Base-by-base conservation (phyloP, 768 basidiomycete genomes). In the Gyrodon lividus region DNA sequence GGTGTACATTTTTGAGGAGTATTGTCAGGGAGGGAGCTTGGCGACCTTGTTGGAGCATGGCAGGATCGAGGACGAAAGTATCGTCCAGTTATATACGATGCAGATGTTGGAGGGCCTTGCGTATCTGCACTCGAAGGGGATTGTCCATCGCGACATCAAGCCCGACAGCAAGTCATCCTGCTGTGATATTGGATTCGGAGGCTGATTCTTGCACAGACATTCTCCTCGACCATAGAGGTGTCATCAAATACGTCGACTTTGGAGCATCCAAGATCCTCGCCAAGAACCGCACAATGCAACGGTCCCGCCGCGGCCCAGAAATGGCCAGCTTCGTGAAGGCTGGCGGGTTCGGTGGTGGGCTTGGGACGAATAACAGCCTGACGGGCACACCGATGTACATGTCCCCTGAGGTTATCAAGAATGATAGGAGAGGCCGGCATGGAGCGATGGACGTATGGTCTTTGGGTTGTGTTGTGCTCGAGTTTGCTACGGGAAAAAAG, bases 361-460 rank as follows among this genome's bases (percentile, higher is more conserved):
- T 78, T 22, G 82, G 77, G 28, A 75, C 86, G 71, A 85, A 86
- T 65, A 94, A 93, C 70, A 90, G 89, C 59, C 73, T 99, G 30
- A 97, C 95, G 1, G 96, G 94, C 16, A 99, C 97, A 12, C 97
- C 97, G 0, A 98, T 98, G 96, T 98, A 99, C 70, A 98, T 99
- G 92, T 97, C 95, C 5, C 97, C 97, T 2, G 97, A 99, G 67
- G 84, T 97, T 48, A 98, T 99, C 75, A 92, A 96, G 73, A 97
- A 89, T 60, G 92, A 96, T 60, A 86, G 80, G 56, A 77, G 84
- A 13, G 93, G 94, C 23, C 78, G 88, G 45, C 85, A 91, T 57
- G 97, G 97, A 16, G 92, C 96, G 10, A 97, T 97, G 90, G 97
- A 99, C 67, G 86, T 99, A 39, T 99, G 97, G 97, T 92, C 93